phyloP scores from a whole-genome alignment of 345 rosid species.

The Brassica cretica region DNA sequence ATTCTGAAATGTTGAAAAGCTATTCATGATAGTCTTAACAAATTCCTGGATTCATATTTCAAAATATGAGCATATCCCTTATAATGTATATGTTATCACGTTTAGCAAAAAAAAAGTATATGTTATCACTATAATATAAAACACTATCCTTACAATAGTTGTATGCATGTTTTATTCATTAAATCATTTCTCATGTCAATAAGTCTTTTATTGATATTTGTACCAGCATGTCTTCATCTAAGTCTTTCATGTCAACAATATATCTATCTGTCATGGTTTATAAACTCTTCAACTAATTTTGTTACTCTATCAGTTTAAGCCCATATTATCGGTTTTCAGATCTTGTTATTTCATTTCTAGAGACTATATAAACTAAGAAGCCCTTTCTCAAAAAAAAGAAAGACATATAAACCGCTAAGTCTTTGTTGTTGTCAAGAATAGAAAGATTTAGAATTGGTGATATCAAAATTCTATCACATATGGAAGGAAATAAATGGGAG shows the following conservation, averaged over 20 bases:
- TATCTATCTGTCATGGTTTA: not conserved
- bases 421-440: not conserved
- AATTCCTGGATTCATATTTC: not conserved
- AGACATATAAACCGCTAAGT: not conserved
- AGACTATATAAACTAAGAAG: not conserved
- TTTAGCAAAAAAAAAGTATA: not conserved
- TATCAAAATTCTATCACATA: not conserved
- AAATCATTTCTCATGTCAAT: not conserved
- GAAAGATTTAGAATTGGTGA: not conserved
- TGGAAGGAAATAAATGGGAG: no score
- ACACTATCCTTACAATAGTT: not conserved
- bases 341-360: not conserved
- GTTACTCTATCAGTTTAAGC: not conserved
- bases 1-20: not conserved
- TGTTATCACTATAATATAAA: not conserved
- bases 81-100: not conserved
- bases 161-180: not conserved
- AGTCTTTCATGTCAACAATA: constrained; percentile 1
- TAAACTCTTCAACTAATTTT: not conserved
- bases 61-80: not conserved
- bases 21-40: not conserved
- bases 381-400: no score
- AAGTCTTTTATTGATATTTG: not conserved
- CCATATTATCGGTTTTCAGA: not conserved
- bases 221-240: not conserved